Evolutionary conservation across 2,329 filamentous ascomycete species (phyloP), one percentile per base, ranked within the genome.

Genomic region (Madurella mycetomatis): DNA sequence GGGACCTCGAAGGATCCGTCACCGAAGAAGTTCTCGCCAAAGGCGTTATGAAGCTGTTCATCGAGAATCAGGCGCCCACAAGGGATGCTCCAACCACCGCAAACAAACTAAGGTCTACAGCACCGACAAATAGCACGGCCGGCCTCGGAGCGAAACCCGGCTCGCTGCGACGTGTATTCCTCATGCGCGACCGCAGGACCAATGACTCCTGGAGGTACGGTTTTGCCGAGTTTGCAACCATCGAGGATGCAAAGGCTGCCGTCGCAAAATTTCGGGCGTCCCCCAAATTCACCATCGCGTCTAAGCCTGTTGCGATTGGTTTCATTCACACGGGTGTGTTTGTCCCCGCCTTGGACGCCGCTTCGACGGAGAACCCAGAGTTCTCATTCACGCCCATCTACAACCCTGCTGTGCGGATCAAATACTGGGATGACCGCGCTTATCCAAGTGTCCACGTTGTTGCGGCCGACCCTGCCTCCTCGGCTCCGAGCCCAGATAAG

Each of bases 281-380:
- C 30, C 82, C 88, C 11, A 86, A 84, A 47, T 92, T 92, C 64
- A 90, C 86, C 2, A 89, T 94, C 57, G 85, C 85, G 0, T 89
- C 86, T 2, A 86, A 84, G 60, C 81, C 84, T 0, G 86, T 90
- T 15, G 77, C 81, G 11, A 78, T 90, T 19, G 86, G 82, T 42
- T 90, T 87, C 61, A 91, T 92, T 40, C 89, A 94, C 60, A 83
- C 88, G n/a, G 89, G 89, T 5, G 88, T 94, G 2, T 94, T 95
- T 64, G 82, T 92, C 12, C 88, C 87, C 0, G 85, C 88, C 42
- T 76, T 87, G 47, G 80, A 85, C 48, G 76, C 79, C 8, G 54
- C 74, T 1, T 76, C 76, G 5, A 74, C 79, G 0, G 79, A 79
- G 16, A 80, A 76, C n/a, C 78, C 82, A 13, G 76, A 73, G 44